Conservation (phyloP, 2,329 filamentous ascomycete genomes). For the Scedosporium dehoogii region DNA sequence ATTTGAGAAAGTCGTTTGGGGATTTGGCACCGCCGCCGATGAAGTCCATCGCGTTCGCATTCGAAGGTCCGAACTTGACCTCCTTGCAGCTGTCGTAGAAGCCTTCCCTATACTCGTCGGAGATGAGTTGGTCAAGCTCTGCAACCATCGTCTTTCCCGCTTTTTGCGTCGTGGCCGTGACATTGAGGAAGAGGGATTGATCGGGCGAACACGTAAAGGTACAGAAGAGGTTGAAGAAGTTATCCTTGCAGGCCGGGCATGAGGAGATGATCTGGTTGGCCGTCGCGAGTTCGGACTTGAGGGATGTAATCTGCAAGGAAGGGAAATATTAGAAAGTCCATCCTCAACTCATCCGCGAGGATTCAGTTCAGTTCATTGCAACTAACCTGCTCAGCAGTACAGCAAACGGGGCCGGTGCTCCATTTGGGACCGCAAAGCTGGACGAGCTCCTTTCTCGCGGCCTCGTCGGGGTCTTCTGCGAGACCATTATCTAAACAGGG, state of each 20-base stretch:
- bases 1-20: conserved; percentile 78
- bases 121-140: conserved; percentile 83
- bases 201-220: conserved; percentile 97
- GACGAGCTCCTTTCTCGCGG: conserved; percentile 67
- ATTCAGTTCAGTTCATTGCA: neutral
- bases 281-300: conserved; percentile 76
- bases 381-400: conserved; percentile 63
- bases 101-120: conserved; percentile 70
- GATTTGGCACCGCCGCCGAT: conserved; percentile 94
- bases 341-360: neutral
- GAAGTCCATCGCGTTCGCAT: conserved; percentile 87
- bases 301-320: conserved; percentile 53
- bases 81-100: conserved; percentile 98
- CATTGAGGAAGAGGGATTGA: conserved; percentile 89
- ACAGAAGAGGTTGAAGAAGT: conserved; percentile 98
- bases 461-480: conserved; percentile 63
- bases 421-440: conserved; percentile 82
- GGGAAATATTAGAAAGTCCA: conserved; percentile 1
- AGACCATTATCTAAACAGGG: conserved; percentile 87
- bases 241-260: conserved; percentile 93
- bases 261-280: conserved; percentile 84
- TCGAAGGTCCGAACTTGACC: conserved; percentile 93
- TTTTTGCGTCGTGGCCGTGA: conserved; percentile 63
- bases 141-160: conserved; percentile 53
- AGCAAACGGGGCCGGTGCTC: conserved; percentile 77